Base-by-base conservation (phyloP, 495 filamentous ascomycete genomes). In the Niebla homalea region DNA sequence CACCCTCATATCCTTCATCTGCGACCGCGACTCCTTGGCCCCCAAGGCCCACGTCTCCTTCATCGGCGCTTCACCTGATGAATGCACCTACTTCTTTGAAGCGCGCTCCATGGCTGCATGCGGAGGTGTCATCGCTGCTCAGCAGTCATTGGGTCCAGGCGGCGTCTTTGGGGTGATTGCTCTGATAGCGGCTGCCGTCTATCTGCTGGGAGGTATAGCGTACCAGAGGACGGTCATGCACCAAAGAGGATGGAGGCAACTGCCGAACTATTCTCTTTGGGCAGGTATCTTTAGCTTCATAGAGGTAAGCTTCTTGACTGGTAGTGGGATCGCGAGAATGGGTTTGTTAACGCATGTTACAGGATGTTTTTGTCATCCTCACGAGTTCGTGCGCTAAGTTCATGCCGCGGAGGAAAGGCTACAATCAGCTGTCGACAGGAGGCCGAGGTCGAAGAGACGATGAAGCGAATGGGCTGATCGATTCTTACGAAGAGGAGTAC, bases 71-170 rank as follows among this genome's bases (percentile, higher is more conserved):
- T 81, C 83, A 65, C 78, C 78, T 5, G 87, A 96, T 59, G 79
- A 87, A 43, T 99, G 93, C 70, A 77, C 85, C n/a, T 99, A 96
- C 67, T 85, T 93, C 64, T 99, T 99, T 67, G 89, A 95, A 64
- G 78, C 89, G n/a, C 85, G 89, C 49, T 88, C 87, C 41, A 75
- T 76, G 41, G 80, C 87, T 36, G 90, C 89, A 7, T 99, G 93
- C 62, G 84, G 84, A 20, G 80, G 77, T 29, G 72, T 80, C 11
- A 74, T 76, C 29, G 68, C 80, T 63, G 68, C 76, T 59, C 61
- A 76, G 63, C 69, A 86, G 64, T 60, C 62, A 11, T 76, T 96
- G 14, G 86, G 87, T 14, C 89, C 93, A 0, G 84, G 76, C 6
- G 86, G 85, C 21, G 84, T 99, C 3, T 99, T 99, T 63, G 87